Evolutionary conservation across 75 land plant species (phyloP).

Genomic region (Cunninghamia lanceolata): DNA sequence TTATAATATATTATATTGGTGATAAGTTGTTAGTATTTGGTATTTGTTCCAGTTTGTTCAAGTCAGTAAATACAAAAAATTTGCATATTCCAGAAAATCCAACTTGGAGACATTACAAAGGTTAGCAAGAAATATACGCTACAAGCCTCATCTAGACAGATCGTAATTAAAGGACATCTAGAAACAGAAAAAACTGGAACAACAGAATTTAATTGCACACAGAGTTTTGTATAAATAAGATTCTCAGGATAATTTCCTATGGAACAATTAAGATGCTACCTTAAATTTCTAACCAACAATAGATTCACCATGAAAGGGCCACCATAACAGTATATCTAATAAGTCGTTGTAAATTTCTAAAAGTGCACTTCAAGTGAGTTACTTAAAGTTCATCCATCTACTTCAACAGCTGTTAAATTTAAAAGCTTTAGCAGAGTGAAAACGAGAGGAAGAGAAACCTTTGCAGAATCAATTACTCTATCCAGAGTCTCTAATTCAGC

Average conservation of each 20-base stretch:
- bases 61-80: too few relatives aligned
- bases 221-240: background rate
- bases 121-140: background rate
- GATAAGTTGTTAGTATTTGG: too few relatives aligned
- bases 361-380: background rate
- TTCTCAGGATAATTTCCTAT: background rate
- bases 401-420: background rate
- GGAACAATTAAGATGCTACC: background rate
- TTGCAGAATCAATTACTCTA: slow-evolving; percentile 7
- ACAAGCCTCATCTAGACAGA: background rate
- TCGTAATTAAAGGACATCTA: background rate
- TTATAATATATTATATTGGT: too few relatives aligned
- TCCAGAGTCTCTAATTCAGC: slow-evolving; percentile 1
- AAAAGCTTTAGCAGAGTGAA: background rate
- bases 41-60: too few relatives aligned
- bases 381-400: background rate
- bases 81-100: too few relatives aligned
- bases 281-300: background rate
- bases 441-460: background rate
- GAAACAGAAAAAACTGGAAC: background rate
- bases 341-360: background rate
- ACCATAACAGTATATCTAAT: background rate
- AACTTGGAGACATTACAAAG: too few relatives aligned
- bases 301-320: too few relatives aligned
- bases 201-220: background rate